Percentiles rank a stretch among this genome's conserved stretches.
Evolutionary conservation across 2,329 filamentous ascomycete genomes (phyloP).

Genomic region (Talaromyces albobiverticillius): DNA sequence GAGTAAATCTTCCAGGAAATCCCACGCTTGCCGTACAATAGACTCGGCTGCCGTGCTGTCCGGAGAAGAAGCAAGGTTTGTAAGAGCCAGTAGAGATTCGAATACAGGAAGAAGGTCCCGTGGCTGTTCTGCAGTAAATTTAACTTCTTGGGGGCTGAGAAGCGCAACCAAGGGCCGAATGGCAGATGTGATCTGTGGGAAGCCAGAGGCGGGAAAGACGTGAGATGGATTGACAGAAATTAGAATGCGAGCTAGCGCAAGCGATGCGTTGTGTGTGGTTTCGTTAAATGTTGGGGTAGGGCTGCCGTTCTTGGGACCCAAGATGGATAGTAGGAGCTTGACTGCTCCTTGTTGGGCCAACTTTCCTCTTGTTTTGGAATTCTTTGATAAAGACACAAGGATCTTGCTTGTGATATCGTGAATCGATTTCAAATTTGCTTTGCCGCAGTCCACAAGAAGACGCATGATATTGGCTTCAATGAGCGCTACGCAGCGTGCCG

Average conservation of each 20-base stretch:
- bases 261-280: constrained; percentile 61
- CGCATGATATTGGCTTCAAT: constrained; percentile 77
- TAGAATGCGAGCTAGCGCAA: constrained; percentile 78
- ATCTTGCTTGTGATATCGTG: constrained; percentile 70
- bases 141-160: constrained; percentile 62
- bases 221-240: constrained; percentile 83
- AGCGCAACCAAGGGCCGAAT: constrained; percentile 77
- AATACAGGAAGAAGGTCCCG: constrained; percentile 85
- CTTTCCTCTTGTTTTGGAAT: constrained; percentile 68
- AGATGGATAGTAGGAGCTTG: constrained; percentile 75
- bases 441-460: constrained; percentile 72
- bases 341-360: constrained; percentile 94
- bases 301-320: constrained; percentile 36
- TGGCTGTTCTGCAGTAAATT: constrained; percentile 49
- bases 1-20: constrained; percentile 77
- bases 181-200: constrained; percentile 70
- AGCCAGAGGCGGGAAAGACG: constrained; percentile 76
- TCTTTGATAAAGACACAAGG: constrained; percentile 71
- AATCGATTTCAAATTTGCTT: constrained; percentile 66
- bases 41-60: constrained; percentile 55
- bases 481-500: constrained; percentile 70
- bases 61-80: constrained; percentile 75
- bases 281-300: constrained; percentile 33
- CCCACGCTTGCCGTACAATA: constrained; percentile 73
- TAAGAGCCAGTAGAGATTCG: constrained; percentile 85